A percentile compares a stretch with the other conserved stretches of the same genome.
phyloP scores from a whole-genome alignment of 805 yeast genomes.

The Kurtzmaniella fragi region DNA sequence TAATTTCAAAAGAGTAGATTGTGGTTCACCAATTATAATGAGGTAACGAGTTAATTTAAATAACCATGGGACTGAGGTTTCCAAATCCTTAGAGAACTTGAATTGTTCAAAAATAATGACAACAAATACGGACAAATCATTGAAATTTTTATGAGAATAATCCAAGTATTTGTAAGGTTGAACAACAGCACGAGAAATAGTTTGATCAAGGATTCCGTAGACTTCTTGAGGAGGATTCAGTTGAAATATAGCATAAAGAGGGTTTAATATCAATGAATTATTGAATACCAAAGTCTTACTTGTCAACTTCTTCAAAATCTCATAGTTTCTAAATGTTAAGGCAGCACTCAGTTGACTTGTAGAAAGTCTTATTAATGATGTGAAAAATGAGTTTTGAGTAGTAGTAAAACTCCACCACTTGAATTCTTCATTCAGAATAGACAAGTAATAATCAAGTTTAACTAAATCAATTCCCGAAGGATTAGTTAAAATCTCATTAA shows the following conservation, averaged over 20 bases:
- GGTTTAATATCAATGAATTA: slow-evolving; percentile 45
- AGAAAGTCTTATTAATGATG: slow-evolving; percentile 52
- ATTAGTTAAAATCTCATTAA: slow-evolving; percentile 10
- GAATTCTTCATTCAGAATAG: slow-evolving; percentile 41
- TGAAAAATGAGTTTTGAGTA: slow-evolving; percentile 55
- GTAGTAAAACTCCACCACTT: slow-evolving; percentile 74
- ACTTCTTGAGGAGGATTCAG: slow-evolving; percentile 35
- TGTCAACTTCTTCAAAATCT: slow-evolving; percentile 45
- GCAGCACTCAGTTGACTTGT: slow-evolving; percentile 15
- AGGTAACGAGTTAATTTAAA: slow-evolving; percentile 42
- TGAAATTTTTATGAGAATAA: slow-evolving; percentile 23
- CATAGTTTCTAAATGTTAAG: slow-evolving; percentile 37
- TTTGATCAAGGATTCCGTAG: slow-evolving; percentile 70
- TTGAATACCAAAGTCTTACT: slow-evolving; percentile 53
- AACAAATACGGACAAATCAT: slow-evolving; percentile 27
- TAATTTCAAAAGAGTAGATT: slow-evolving; percentile 13
- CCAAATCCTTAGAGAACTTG: slow-evolving; percentile 31
- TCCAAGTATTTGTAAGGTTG: slow-evolving; percentile 87
- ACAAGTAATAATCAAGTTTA: slow-evolving; percentile 52
- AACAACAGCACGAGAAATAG: slow-evolving; percentile 62
- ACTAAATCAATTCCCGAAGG: slow-evolving; percentile 52
- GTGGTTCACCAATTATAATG: slow-evolving; percentile 57
- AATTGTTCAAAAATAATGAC: slow-evolving; percentile 59
- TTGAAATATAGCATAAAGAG: slow-evolving; percentile 49
- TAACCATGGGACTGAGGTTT: slow-evolving; percentile 39